Evolutionary conservation across 306 rosid species (phyloP).

Genomic region (Quercus wislizeni): DNA sequence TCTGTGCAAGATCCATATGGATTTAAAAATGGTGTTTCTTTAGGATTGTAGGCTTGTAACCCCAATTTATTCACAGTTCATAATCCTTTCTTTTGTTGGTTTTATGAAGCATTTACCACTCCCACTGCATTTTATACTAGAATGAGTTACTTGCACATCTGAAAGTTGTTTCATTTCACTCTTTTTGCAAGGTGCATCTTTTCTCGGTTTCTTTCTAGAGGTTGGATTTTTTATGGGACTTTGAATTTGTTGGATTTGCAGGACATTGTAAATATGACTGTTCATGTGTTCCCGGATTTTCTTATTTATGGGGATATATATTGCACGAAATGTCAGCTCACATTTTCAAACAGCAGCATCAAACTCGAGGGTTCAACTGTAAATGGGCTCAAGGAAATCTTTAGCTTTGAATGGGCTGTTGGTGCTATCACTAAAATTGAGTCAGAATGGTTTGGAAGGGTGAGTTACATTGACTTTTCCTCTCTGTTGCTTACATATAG

Average conservation of each 20-base stretch:
- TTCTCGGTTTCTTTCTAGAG: background rate
- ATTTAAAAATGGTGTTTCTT: too few relatives aligned
- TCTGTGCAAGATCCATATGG: too few relatives aligned
- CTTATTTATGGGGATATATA: constrained; percentile 38
- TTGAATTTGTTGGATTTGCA: constrained; percentile 31
- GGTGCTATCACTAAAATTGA: constrained; percentile 44
- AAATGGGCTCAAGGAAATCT: constrained; percentile 32
- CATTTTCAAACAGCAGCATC: constrained; percentile 48
- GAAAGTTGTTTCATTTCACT: background rate
- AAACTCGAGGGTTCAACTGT: constrained; percentile 40
- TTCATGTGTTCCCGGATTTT: constrained; percentile 48
- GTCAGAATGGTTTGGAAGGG: constrained; percentile 54
- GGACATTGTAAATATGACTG: constrained; percentile 36
- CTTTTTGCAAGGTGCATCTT: background rate
- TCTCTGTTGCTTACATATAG: constrained; percentile 8
- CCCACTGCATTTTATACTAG: too few relatives aligned
- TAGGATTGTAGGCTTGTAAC: too few relatives aligned
- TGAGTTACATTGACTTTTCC: constrained; percentile 17
- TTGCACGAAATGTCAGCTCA: constrained; percentile 37
- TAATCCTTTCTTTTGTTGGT: too few relatives aligned
- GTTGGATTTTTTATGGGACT: constrained; percentile 8
- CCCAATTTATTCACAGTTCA: too few relatives aligned
- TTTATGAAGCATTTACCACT: too few relatives aligned
- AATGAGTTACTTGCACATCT: too few relatives aligned
- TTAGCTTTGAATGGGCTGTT: constrained; percentile 46